Evolutionary conservation across 2,329 filamentous ascomycete genomes (phyloP).

Genomic region (Arthrinium phaeospermum): DNA sequence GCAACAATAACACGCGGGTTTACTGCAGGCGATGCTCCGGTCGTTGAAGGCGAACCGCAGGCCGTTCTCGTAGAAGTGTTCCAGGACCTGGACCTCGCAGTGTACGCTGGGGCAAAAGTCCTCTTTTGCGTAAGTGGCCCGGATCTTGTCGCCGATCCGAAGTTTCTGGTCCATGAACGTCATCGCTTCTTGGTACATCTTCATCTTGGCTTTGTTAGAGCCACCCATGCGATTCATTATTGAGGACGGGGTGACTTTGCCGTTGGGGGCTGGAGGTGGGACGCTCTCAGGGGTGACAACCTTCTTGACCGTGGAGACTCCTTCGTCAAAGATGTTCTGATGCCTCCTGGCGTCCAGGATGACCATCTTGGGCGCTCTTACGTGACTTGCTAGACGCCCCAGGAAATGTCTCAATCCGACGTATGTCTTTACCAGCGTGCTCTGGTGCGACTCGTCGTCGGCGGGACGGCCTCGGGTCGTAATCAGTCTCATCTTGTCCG

Average conservation of each 20-base stretch:
- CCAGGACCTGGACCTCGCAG: constrained; percentile 53
- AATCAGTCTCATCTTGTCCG: constrained; percentile 8
- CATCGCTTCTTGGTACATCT: constrained; percentile 27
- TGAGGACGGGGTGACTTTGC: constrained; percentile 35
- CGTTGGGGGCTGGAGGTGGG: constrained; percentile 33
- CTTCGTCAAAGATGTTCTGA: constrained; percentile 38
- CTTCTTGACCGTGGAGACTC: constrained; percentile 32
- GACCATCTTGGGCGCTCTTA: constrained; percentile 45
- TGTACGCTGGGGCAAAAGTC: constrained; percentile 44
- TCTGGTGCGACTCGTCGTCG: not conserved
- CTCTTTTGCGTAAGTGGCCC: constrained; percentile 32
- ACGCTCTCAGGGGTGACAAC: constrained; percentile 26
- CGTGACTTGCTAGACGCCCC: constrained; percentile 50
- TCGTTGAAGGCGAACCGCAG: constrained; percentile 46
- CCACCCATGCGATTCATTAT: constrained; percentile 42
- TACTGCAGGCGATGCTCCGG: constrained; percentile 56
- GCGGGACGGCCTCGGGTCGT: not conserved
- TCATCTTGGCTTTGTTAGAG: constrained; percentile 22
- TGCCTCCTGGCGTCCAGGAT: constrained; percentile 41
- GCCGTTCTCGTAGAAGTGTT: constrained; percentile 46
- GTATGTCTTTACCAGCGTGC: constrained; percentile 30
- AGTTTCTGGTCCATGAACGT: constrained; percentile 36
- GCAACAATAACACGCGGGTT: constrained; percentile 57
- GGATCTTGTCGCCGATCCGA: constrained; percentile 32
- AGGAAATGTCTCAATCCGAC: constrained; percentile 45